Percentiles rank a stretch among this genome's conserved stretches.
Evolutionary conservation across 306 rosid species (phyloP).

Genomic region (Vicia villosa): DNA sequence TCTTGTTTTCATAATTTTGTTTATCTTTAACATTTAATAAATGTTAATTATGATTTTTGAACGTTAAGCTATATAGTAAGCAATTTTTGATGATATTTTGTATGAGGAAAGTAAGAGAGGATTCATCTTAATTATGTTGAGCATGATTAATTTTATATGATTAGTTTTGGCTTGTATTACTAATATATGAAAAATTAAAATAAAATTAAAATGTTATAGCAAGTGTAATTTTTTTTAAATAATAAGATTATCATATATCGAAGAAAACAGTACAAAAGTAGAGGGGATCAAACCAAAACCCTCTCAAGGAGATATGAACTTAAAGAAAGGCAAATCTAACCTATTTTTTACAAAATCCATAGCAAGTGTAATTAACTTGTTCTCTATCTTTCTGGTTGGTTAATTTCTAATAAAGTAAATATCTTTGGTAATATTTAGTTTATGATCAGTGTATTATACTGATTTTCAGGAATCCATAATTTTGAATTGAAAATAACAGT

Average conservation of each 20-base stretch:
- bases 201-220: neutral
- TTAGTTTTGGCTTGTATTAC: neutral
- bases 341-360: no score
- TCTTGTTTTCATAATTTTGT: neutral
- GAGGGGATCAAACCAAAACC: no score
- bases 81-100: slow-evolving; percentile 25
- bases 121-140: slow-evolving; percentile 27
- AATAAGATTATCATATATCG: no score
- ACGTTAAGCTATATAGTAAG: neutral
- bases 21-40: neutral
- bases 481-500: neutral
- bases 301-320: no score
- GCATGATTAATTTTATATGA: slow-evolving; percentile 21
- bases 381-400: neutral
- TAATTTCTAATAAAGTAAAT: neutral
- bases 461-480: neutral
- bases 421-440: neutral
- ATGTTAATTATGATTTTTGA: neutral
- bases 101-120: neutral
- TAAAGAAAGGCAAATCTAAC: no score
- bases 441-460: neutral
- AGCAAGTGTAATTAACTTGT: no score
- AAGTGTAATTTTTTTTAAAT: no score
- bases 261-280: no score
- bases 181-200: slow-evolving; percentile 27